Evolutionary conservation across 2,329 filamentous ascomycete species (phyloP), one percentile per base, ranked within the genome.

Genomic region (Aspergillus transmontanensis): DNA sequence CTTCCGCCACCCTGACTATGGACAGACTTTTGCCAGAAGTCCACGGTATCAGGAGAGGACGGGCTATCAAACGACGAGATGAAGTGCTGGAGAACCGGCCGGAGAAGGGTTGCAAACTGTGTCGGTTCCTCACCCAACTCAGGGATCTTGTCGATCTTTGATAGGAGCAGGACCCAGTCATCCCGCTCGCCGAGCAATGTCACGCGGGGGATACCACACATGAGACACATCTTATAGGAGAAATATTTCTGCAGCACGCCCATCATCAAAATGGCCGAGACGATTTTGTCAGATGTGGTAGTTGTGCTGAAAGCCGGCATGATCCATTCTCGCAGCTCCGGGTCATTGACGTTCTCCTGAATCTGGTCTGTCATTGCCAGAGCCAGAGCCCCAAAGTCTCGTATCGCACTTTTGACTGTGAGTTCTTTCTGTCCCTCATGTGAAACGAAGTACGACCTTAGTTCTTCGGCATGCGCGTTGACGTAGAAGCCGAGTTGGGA

Each of bases 401-500:
- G 36, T 10, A 70, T 66, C 19, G 12, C 53, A 4, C 54, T 63
- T 0, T 56, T 34, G n/a, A 80, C 66, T 11, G 59, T 26, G 0
- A 86, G 79, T 28, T 80, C 75, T 61, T 82, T 72, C 62, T 80
- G 75, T 0, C 78, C 80, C 32, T 79, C 59, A 64, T 84, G 82
- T 0, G 69, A 58, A 3, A 85, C 82, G 59, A 85, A 83, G 10
- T 68, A 61, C 1, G 62, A 62, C 12, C 81, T 75, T 6, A 85
- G 71, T n/a, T 80, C 71, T 64, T 85, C 80, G 4, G 81, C 75
- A 63, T 85, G 73, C 1, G 70, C 76, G 57, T 84, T 84, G 67
- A 86, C 73, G 64, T 78, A 83, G 60, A 79, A 73, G 66, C 75
- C 80, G 1, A 85, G 66, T 64, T 86, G 84, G 0, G 78, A 75